A percentile compares a stretch with the other conserved stretches of the same genome.
phyloP scores from a whole-genome alignment of 331 rosid genomes.

The Cydonia oblonga region DNA sequence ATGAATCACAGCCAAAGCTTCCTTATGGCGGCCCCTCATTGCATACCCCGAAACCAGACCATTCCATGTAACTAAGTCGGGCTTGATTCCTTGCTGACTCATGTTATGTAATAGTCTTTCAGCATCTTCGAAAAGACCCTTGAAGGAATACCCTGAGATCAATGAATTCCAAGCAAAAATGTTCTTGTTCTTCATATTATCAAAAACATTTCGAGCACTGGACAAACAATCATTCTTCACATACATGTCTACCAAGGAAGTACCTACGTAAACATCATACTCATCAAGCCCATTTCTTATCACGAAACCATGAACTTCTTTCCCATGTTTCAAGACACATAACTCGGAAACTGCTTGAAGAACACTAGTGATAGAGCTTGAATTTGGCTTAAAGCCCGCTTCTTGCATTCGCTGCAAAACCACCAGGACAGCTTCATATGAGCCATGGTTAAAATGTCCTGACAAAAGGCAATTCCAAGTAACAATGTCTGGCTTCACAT shows the following conservation, averaged over 20 bases:
- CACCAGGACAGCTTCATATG: slow-evolving; percentile 23
- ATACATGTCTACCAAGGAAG: slow-evolving; percentile 62
- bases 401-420: slow-evolving; percentile 36
- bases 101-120: slow-evolving; percentile 33
- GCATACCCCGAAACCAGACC: slow-evolving; percentile 57
- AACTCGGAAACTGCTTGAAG: slow-evolving; percentile 41
- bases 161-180: slow-evolving; percentile 57
- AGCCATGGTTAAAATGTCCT: slow-evolving; percentile 43
- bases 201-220: slow-evolving; percentile 35
- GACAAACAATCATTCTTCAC: slow-evolving; percentile 42
- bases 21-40: slow-evolving; percentile 32
- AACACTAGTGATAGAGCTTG: slow-evolving; percentile 51
- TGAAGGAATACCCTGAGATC: slow-evolving; percentile 55
- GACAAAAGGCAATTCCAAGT: slow-evolving; percentile 64
- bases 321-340: slow-evolving; percentile 36
- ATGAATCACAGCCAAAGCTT: slow-evolving; percentile 37
- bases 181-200: slow-evolving; percentile 39
- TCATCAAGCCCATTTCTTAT: slow-evolving; percentile 41
- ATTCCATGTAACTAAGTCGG: slow-evolving; percentile 69
- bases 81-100: slow-evolving; percentile 35
- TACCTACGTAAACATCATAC: slow-evolving; percentile 44
- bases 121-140: slow-evolving; percentile 41
- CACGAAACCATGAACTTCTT: slow-evolving; percentile 51
- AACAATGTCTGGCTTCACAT: slow-evolving; percentile 48
- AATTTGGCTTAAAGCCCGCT: slow-evolving; percentile 43